Evolutionary conservation across 1,139 yeast genomes (phyloP), one percentile per base, ranked within the genome.

Genomic region (Nakaseomyces bracarensis): DNA sequence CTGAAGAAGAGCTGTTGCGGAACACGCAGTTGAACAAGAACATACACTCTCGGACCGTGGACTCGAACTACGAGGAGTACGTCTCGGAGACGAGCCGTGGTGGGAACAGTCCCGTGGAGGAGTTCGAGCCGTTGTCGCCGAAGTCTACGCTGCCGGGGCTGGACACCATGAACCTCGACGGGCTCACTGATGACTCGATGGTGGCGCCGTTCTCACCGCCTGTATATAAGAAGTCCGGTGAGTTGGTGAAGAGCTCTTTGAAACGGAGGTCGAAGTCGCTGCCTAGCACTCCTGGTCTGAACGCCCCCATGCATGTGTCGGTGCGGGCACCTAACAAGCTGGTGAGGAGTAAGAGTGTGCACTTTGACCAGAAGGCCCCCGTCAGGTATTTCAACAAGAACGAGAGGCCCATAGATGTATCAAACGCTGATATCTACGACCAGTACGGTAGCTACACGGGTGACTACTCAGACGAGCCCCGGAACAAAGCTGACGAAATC

Each of bases 141-240:
- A 7, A 18, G 26, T 20, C 36, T 4, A 38, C 38, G 4, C 16
- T 33, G 28, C 34, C 33, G 19, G 41, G 14, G 20, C 23, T 38
- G 33, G 37, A 18, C 18, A 22, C 31, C 21, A 33, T 25, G 15
- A 26, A 11, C 4, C 36, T 33, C 26, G 36, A 33, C 18, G 26
- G 26, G 26, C 16, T 21, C n/a, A 9, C 26, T 3, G 35, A 25
- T 18, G 31, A 51, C 41, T 25, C 43, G n/a, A n/a, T n/a, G n/a
- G n/a, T n/a, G 25, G 21, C 47, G 21, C 51, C 49, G 7, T 43
- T 48, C 18, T 47, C 46, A n/a, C 43, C 48, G 25, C 58, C 58
- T 14, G 52, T 57, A 6, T 56, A 55, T 46, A 57, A 57, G 39
- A 57, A 56, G 40, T 55, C 60, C 2, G 62, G 62, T 5, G 62